phyloP scores from a whole-genome alignment of 164 flowering plant genomes.

The Nelumbo lutea region DNA sequence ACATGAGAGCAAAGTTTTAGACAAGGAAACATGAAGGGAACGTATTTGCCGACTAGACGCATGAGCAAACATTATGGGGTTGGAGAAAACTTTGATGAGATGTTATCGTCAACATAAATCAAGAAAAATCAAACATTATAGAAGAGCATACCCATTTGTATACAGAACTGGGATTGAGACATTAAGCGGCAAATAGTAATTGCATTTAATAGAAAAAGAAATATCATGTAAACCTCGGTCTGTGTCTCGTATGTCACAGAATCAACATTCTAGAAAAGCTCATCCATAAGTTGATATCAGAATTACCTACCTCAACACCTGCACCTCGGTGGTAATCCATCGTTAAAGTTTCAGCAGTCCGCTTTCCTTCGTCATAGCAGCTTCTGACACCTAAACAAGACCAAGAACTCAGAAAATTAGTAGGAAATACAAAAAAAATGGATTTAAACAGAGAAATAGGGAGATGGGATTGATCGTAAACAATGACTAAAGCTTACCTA shows the following conservation, averaged over 20 bases:
- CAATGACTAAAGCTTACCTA: slow-evolving; percentile 39
- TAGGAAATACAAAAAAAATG: not conserved
- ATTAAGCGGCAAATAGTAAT: not conserved
- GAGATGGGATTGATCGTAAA: not conserved
- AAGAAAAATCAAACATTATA: no score
- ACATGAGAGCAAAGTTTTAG: no score
- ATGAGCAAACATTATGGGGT: no score
- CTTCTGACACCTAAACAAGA: slow-evolving; percentile 69
- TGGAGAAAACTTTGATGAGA: no score
- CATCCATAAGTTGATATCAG: slow-evolving; percentile 4
- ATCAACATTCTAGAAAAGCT: slow-evolving; percentile 1
- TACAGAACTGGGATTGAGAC: not conserved
- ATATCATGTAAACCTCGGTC: not conserved
- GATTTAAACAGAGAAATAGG: not conserved
- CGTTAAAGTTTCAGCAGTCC: slow-evolving; percentile 84
- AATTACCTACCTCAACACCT: slow-evolving; percentile 59
- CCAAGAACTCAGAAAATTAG: slow-evolving; percentile 6
- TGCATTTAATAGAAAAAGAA: not conserved
- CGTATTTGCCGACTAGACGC: no score
- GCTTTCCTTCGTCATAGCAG: slow-evolving; percentile 93
- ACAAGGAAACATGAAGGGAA: no score
- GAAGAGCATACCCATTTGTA: not conserved
- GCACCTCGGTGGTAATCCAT: slow-evolving; percentile 97
- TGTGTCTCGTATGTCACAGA: not conserved
- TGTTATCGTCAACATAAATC: no score